Evolutionary conservation across 2,329 filamentous ascomycete genomes (phyloP), one percentile per base, ranked within the genome.

Genomic region (Cladophialophora yegresii): DNA sequence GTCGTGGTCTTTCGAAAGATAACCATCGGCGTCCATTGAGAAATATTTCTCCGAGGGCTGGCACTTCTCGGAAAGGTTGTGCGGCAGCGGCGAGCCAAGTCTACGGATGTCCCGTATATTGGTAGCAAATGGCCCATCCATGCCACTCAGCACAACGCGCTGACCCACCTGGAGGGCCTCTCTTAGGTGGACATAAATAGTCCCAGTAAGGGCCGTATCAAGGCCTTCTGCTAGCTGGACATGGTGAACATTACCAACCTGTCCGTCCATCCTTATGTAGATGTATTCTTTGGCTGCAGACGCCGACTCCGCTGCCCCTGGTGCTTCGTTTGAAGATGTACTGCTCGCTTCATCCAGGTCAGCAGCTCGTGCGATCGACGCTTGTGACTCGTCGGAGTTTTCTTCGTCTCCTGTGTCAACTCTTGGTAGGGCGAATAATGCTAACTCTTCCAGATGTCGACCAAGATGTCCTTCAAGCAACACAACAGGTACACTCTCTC

Each of bases 401-500:
- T 64, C 55, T 4, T 58, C 53, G 43, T 61, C 51, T 23, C 33
- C 32, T 7, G 58, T 56, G 20, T 49, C 51, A 2, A 9, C 8
- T 26, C 61, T 66, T 22, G 67, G 67, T 16, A 69, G 53, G 6
- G 61, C 69, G 60, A 70, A 72, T 2, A 71, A 58, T 10, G 71
- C 70, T 12, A 73, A 56, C 22, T 72, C 70, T 53, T 72, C 63
- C 33, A 72, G 47, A 63, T 73, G 71, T 10, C 62, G 49, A 9
- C 54, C 70, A 33, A 73, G 47, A 59, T 73, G 71, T 16, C 56
- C 53, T 40, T 69, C 62, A 28, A 58, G 47, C 22, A 32, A 23
- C 16, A 61, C n/a, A 23, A 23, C 43, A 6, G 58, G 59, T 16
- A 50, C 20, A 13, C 0, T 26, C 32, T 26, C 22, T 53, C 47